Evolutionary conservation across 2,329 filamentous ascomycete genomes (phyloP).

Genomic region (Scedosporium boydii): DNA sequence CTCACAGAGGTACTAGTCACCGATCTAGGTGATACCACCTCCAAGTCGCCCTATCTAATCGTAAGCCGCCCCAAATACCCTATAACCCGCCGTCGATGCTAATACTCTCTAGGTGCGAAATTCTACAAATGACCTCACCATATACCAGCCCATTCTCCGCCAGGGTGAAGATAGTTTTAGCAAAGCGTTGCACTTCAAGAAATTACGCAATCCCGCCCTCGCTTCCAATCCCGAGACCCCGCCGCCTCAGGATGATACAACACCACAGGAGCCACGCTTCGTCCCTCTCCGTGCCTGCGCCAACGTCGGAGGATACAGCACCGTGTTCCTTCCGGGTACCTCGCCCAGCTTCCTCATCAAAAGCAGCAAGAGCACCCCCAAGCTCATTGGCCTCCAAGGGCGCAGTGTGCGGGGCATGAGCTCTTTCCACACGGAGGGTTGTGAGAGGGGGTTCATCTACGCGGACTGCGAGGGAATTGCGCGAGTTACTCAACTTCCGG

Average conservation of each 20-base stretch:
- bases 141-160: slow-evolving; percentile 71
- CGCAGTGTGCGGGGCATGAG: slow-evolving; percentile 61
- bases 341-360: slow-evolving; percentile 78
- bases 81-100: slow-evolving; percentile 6
- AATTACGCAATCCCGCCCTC: slow-evolving; percentile 58
- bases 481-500: slow-evolving; percentile 63
- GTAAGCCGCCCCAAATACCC: slow-evolving; percentile 36
- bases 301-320: slow-evolving; percentile 67
- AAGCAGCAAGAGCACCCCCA: slow-evolving; percentile 66
- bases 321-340: slow-evolving; percentile 72
- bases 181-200: slow-evolving; percentile 62
- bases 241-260: slow-evolving; percentile 11
- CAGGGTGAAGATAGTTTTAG: slow-evolving; percentile 34
- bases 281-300: slow-evolving; percentile 47
- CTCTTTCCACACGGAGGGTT: slow-evolving; percentile 66
- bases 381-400: slow-evolving; percentile 64
- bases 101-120: slow-evolving; percentile 56
- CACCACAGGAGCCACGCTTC: slow-evolving; percentile 33
- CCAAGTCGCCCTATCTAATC: slow-evolving; percentile 69
- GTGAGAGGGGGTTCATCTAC: slow-evolving; percentile 76
- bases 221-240: slow-evolving; percentile 29
- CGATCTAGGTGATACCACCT: slow-evolving; percentile 68
- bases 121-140: slow-evolving; percentile 67
- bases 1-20: slow-evolving; percentile 75
- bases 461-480: slow-evolving; percentile 64